Evolutionary conservation across 2,329 filamentous ascomycete species (phyloP).

Genomic region (Pezicula neosporulosa): DNA sequence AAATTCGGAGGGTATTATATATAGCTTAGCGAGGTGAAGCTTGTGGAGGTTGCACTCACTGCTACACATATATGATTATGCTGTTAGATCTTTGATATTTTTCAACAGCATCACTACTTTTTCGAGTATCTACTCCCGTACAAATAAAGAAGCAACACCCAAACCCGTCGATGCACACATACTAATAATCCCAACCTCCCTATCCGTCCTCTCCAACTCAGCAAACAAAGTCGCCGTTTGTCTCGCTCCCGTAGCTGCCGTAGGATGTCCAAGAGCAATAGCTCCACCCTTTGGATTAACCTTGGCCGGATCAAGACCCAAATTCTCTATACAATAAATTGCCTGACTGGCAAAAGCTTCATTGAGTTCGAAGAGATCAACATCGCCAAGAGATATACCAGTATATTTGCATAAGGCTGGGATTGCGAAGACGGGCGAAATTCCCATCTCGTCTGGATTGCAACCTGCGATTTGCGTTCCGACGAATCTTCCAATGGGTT

Average conservation of each 20-base stretch:
- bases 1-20: no score
- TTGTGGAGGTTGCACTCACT: no score
- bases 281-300: conserved; percentile 52
- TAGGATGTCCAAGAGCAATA: conserved; percentile 49
- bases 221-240: conserved; percentile 45
- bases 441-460: conserved; percentile 65
- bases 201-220: conserved; percentile 42
- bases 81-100: no score
- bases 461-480: conserved; percentile 62
- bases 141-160: conserved; percentile 19
- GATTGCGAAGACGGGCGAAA: conserved; percentile 62
- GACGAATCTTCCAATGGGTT: conserved; percentile 63
- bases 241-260: conserved; percentile 47
- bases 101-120: not conserved
- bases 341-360: conserved; percentile 36
- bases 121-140: conserved; percentile 13
- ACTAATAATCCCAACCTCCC: conserved; percentile 46
- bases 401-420: conserved; percentile 58
- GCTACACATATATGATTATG: no score
- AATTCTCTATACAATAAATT: conserved; percentile 39
- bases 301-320: conserved; percentile 43
- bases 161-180: conserved; percentile 37
- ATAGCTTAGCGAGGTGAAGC: no score
- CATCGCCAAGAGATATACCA: conserved; percentile 52
- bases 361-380: conserved; percentile 67